A percentile compares a stretch with the other conserved stretches of the same genome.
Conservation (phyloP, 768 basidiomycete genomes). For the Russula lepida region DNA sequence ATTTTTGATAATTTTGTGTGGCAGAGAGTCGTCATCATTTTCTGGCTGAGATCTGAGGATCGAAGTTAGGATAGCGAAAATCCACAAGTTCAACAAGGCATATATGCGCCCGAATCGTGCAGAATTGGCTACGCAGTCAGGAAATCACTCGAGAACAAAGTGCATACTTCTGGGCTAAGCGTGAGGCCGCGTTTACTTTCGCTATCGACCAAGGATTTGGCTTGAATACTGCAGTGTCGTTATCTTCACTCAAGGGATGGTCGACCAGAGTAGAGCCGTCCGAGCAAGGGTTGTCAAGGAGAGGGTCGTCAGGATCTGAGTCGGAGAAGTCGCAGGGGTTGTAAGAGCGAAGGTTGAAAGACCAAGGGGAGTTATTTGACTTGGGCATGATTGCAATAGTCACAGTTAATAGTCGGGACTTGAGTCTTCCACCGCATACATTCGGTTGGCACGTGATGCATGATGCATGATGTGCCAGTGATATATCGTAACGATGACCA, state of each 20-base stretch:
- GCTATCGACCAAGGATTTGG: constrained; percentile 79
- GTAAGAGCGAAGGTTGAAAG: constrained; percentile 25
- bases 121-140: not conserved
- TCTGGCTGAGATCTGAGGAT: not conserved
- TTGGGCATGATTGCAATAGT: constrained; percentile 4
- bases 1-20: not conserved
- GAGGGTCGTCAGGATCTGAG: constrained; percentile 18
- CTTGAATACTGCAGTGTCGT: constrained; percentile 45
- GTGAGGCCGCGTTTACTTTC: constrained; percentile 62
- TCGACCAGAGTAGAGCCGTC: constrained; percentile 17
- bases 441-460: not conserved
- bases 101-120: constrained; percentile 2
- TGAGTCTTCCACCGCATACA: not conserved
- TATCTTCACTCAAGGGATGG: constrained; percentile 42
- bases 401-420: not conserved
- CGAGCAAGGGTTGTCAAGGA: constrained; percentile 6
- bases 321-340: constrained; percentile 23
- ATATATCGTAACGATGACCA: too few species aligned
- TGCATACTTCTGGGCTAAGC: constrained; percentile 25
- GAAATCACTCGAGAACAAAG: not conserved
- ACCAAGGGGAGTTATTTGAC: constrained; percentile 24
- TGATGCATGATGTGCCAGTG: too few species aligned
- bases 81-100: not conserved
- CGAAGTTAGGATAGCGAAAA: not conserved
- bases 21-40: not conserved